Base-by-base conservation (phyloP, 352 stramenopile genomes). In the Phytopythium helicoides region DNA sequence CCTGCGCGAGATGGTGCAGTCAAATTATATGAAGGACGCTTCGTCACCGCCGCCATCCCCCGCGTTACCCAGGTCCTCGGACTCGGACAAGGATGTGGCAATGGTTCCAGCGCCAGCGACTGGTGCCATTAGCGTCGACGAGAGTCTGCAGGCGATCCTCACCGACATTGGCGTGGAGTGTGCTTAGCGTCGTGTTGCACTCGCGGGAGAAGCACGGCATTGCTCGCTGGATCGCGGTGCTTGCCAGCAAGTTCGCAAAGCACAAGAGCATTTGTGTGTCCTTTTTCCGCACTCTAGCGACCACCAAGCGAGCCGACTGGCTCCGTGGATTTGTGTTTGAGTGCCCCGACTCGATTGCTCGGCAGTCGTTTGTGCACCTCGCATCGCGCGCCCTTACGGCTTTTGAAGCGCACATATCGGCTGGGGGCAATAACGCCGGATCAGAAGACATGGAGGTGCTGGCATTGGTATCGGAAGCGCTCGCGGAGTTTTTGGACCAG, bases 171-270 rank as follows among this genome's bases (percentile, higher is more conserved):
- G 91, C 15, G 55, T 90, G 8, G 78, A 89, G 47, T 95, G 75
- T 97, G 25, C 56, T 97, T 9, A 88, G 87, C 63, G 84, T 97
- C 7, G 50, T 96, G 53, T 54, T 97, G 22, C 89, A 97, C 42
- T 94, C 74, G 14, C 67, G 86, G 41, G 89, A 97, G 58, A 93
- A 96, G 39, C 79, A 95, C 51, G 86, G 83, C 11, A 83, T 96
- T 49, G 77, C 74, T 12, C 71, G 84, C 37, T 94, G 86, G 84
- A 88, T 95, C 51, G 81, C 70, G 12, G 71, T 93, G 18, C 64
- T 94, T 6, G 68, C 76, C 11, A 62, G 65, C 21, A 92, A 92
- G 61, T 95, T 95, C 56, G 70, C 60, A 3, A 71, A 71, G 23
- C 76, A 83, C 52, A 92, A 91, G 47, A 38, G 58, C 11, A 86